Conservation (phyloP, 176 grass and related monocot species). For the Hordeum marinum region DNA sequence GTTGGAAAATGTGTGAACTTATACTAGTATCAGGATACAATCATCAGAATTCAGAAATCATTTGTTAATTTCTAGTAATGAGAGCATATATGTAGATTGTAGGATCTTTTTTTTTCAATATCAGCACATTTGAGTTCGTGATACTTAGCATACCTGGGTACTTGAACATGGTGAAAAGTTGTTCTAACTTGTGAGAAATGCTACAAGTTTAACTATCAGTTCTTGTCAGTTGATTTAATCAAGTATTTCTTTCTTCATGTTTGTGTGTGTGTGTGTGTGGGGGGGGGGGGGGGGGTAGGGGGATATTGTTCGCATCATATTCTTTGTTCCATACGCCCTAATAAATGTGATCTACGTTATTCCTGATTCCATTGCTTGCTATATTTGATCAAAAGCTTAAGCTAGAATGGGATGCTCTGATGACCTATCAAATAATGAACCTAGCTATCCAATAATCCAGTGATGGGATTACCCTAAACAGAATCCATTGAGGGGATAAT, state of each 20-base stretch:
- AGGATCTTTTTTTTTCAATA: neutral
- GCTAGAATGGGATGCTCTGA: neutral
- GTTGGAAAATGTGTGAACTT: constrained; percentile 1
- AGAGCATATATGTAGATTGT: neutral
- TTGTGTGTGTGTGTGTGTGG: neutral
- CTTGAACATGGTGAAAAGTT: constrained; percentile 8
- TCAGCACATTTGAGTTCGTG: neutral
- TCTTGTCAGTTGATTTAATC: neutral
- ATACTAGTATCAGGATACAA: neutral
- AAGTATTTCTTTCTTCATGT: neutral
- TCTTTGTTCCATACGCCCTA: neutral
- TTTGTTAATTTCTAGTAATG: neutral
- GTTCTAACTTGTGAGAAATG: neutral
- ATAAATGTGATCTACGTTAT: neutral
- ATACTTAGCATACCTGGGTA: neutral
- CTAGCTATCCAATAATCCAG: too few relatives aligned
- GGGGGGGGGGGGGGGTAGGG: neutral
- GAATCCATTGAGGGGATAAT: neutral
- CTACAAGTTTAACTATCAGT: neutral
- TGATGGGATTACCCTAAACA: too few relatives aligned
- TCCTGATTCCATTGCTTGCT: neutral
- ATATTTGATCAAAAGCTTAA: neutral
- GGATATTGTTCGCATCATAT: neutral
- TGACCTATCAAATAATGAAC: neutral
- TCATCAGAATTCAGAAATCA: neutral